Evolutionary conservation across 306 rosid genomes (phyloP), one percentile per base, ranked within the genome.

Genomic region (Medicago ruthenica): DNA sequence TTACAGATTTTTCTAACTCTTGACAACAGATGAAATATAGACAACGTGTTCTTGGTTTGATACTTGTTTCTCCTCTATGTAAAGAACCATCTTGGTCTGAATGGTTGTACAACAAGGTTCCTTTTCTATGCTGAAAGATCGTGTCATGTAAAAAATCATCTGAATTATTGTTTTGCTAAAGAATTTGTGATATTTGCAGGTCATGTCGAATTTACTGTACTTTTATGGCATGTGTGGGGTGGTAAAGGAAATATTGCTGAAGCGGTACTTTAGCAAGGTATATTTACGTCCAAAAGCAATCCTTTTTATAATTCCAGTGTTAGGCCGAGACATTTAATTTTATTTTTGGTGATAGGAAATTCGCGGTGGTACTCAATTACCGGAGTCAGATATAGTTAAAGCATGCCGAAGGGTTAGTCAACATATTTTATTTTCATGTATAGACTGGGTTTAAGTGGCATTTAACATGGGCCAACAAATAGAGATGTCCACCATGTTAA

Each of bases 201-300:
- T 90, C 73, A 79, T 90, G 88, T 85, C 92, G 34, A 89, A 95
- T 84, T 87, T 95, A 64, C 89, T 95, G 9, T 92, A 95, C 84
- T 92, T 85, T 31, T 95, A 92, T 80, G 99, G 97, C 80, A 95
- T 90, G 96, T 92, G 99, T 76, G 97, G 97, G 20, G 75, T 92
- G 77, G 97, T 87, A 41, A 95, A 90, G 86, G 99, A 95, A 73
- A 70, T 92, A 47, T 81, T 95, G 88, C 87, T 92, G 69, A 90
- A 88, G 73, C 93, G 99, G 44, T 92, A 95, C 86, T 95, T 92
- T 81, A 92, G 99, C 85, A 92, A 89, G 99, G 99, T 92, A 75
- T 70, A 76, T 74, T 41, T 24, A 18, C 68, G 59, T 80, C 80
- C 59, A 41, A 74, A 73, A 62, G 64, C 41, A 76, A 48, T 62